Base-by-base conservation (phyloP, 805 yeast species). In the Ogataea siamensis region DNA sequence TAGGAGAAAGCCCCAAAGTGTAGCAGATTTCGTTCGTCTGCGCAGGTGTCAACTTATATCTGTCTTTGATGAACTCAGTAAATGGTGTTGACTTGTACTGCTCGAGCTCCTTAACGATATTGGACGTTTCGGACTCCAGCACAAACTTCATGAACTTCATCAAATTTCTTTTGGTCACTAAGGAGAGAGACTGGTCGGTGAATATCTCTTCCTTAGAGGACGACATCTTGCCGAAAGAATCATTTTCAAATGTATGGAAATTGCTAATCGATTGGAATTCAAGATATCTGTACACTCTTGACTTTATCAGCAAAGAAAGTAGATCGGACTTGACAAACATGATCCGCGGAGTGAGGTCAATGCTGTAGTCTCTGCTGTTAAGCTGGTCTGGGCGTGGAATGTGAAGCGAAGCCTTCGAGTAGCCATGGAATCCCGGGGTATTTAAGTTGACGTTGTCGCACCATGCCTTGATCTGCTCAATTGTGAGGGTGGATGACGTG, bases 231-330 rank as follows among this genome's bases (percentile, higher is more conserved):
- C 84, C 95, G 65, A 93, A 91, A 35, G 79, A 72, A 60, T 91
- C 97, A 57, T 87, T 83, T 62, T 89, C 96, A 63, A 75, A 93
- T n/a, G 95, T 86, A 61, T 93, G 98, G 67, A 91, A 89, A 47
- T 80, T 83, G 30, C 87, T 77, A 47, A 91, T 66, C 16, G 95
- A 80, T 66, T 87, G 94, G 66, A 91, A 91, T 61, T 93, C 98
- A 57, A 93, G 70, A 63, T 91, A 91, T 58, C 86, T 81, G 58
- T 86, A 86, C 14, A 93, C 97, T 46, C 96, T 76, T 34, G 94
- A 80, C 58, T 86, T 83, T 43, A 89, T 71, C 43, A 91, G 70
- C 40, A 91, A 67, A 4, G 84, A 76, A 47, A 91, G 69, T 52
- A 93, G 69, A 60, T 89, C 96, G n/a, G 93, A 82, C 61, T 82